Evolutionary conservation across 106 monocot genomes (phyloP).

Genomic region (Triglochin maritima): DNA sequence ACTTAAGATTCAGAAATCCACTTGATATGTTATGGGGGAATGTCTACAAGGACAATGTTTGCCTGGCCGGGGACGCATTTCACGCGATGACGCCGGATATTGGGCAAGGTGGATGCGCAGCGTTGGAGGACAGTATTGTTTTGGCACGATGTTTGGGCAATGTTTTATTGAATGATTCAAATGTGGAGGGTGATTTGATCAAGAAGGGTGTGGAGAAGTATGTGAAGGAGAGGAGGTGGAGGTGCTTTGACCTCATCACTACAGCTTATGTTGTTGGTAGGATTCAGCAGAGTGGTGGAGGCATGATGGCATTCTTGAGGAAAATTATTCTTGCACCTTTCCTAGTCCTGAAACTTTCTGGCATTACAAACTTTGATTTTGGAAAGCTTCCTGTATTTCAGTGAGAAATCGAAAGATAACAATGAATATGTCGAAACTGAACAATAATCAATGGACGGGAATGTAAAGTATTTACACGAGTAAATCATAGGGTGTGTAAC

Average conservation of each 20-base stretch:
- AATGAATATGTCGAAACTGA: too few relatives aligned
- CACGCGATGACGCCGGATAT: slow-evolving; percentile 85
- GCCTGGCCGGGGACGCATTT: slow-evolving; percentile 65
- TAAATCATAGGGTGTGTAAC: too few relatives aligned
- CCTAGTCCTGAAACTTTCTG: too few relatives aligned
- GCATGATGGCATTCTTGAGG: too few relatives aligned
- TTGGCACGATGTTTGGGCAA: slow-evolving; percentile 50
- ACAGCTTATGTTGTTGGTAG: slow-evolving; percentile 16
- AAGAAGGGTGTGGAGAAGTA: slow-evolving; percentile 37
- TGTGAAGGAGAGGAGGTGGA: slow-evolving; percentile 56
- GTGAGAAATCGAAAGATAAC: too few relatives aligned
- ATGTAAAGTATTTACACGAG: too few relatives aligned
- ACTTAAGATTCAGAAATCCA: slow-evolving; percentile 41
- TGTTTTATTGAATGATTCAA: slow-evolving; percentile 5
- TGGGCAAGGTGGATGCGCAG: slow-evolving; percentile 69
- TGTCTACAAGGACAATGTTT: slow-evolving; percentile 36
- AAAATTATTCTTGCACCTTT: too few relatives aligned
- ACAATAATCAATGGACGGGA: too few relatives aligned
- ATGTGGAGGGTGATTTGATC: slow-evolving; percentile 14
- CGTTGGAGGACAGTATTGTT: slow-evolving; percentile 61
- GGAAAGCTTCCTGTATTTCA: too few relatives aligned
- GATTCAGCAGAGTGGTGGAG: too few relatives aligned
- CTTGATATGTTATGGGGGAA: slow-evolving; percentile 34
- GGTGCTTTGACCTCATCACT: slow-evolving; percentile 38
- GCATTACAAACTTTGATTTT: too few relatives aligned